These are phyloP conservation scores for Crithidia brevicula DNA, from an alignment of 208 protist genomes.

Conservation along the genomic window DNA sequence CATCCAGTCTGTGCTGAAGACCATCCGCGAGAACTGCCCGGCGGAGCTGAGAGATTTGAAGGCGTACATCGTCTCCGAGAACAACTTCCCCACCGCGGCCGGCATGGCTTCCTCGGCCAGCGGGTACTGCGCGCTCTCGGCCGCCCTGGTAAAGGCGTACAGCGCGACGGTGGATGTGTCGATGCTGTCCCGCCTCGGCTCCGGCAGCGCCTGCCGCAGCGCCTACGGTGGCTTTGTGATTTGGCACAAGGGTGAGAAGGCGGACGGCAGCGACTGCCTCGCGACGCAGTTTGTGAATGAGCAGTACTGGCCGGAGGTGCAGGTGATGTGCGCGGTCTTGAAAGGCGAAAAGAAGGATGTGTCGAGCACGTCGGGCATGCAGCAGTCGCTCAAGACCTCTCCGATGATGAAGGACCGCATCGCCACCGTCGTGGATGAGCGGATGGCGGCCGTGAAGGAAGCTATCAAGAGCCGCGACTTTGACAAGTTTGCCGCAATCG, in stretches of 20 bases:
- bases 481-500: slow-evolving; percentile 91
- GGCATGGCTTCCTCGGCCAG: slow-evolving; percentile 99
- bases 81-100: slow-evolving; percentile 99
- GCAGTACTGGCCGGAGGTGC: slow-evolving; percentile 95
- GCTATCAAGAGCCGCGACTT: slow-evolving; percentile 96
- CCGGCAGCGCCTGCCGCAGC: slow-evolving; percentile 97
- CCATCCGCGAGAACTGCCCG: slow-evolving; percentile 59
- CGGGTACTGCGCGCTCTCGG: slow-evolving; percentile 96
- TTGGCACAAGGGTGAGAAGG: slow-evolving; percentile 95
- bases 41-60: slow-evolving; percentile 49
- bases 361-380: slow-evolving; percentile 97
- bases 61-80: slow-evolving; percentile 95
- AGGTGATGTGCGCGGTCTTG: slow-evolving; percentile 93
- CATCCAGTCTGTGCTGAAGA: slow-evolving; percentile 77
- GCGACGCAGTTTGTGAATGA: slow-evolving; percentile 92
- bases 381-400: slow-evolving; percentile 93
- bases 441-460: slow-evolving; percentile 91
- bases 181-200: slow-evolving; percentile 92
- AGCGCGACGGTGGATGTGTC: slow-evolving; percentile 80
- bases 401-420: slow-evolving; percentile 91
- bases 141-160: slow-evolving; percentile 77
- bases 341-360: slow-evolving; percentile 95
- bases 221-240: slow-evolving; percentile 98
- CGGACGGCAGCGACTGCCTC: slow-evolving; percentile 89
- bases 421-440: slow-evolving; percentile 83